phyloP scores from a whole-genome alignment of 2,329 filamentous ascomycete genomes.

The Clarireedia monteithiana region DNA sequence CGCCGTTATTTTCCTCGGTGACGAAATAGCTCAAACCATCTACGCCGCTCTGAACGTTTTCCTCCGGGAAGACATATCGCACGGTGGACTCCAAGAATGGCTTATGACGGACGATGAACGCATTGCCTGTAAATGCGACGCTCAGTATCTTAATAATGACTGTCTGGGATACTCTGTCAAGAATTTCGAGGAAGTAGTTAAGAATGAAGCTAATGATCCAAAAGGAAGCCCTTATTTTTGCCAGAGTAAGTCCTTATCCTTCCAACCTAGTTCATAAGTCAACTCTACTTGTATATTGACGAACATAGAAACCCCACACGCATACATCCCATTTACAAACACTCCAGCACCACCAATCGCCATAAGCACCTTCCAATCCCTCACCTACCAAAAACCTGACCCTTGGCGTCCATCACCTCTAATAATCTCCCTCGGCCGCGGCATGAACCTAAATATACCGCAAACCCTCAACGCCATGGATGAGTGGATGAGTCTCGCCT shows the following conservation, averaged over 20 bases:
- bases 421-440: slow-evolving; percentile 30
- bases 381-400: slow-evolving; percentile 24
- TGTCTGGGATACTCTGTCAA: slow-evolving; percentile 27
- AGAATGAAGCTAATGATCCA: slow-evolving; percentile 9
- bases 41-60: slow-evolving; percentile 39
- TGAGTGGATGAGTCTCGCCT: slow-evolving; percentile 33
- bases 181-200: slow-evolving; percentile 17
- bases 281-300: neutral
- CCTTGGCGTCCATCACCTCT: slow-evolving; percentile 34
- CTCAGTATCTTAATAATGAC: slow-evolving; percentile 31
- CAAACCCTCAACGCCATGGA: slow-evolving; percentile 30
- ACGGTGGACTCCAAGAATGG: slow-evolving; percentile 34
- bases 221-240: slow-evolving; percentile 14
- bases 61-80: slow-evolving; percentile 33
- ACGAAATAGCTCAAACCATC: slow-evolving; percentile 32
- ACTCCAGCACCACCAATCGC: slow-evolving; percentile 27
- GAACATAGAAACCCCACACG: slow-evolving; percentile 29
- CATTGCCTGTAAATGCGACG: slow-evolving; percentile 32
- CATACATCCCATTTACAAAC: slow-evolving; percentile 29
- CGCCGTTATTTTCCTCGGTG: slow-evolving; percentile 35
- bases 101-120: slow-evolving; percentile 29
- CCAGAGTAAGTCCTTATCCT: slow-evolving; percentile 9
- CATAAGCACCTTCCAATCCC: slow-evolving; percentile 28
- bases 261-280: neutral
- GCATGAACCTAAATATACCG: slow-evolving; percentile 27